These are phyloP conservation scores for Blastobotrys terrestris DNA, from an alignment of 805 yeast genomes.

Conservation along the genomic window DNA sequence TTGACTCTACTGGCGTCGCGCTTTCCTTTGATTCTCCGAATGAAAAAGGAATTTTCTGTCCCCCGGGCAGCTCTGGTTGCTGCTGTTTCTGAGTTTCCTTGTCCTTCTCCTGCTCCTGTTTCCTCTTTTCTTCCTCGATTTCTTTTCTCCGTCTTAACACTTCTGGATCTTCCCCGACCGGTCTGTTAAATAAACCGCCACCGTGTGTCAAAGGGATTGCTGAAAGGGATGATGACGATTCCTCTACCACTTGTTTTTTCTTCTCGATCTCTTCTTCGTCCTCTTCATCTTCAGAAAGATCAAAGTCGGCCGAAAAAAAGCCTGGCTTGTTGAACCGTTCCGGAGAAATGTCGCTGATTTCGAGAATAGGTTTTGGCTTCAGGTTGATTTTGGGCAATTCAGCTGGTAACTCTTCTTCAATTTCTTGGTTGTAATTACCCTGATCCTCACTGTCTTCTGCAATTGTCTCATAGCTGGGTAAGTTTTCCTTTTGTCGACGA, in stretches of 20 bases:
- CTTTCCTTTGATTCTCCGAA: conserved; percentile 6
- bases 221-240: background rate
- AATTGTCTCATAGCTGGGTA: background rate
- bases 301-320: conserved; percentile 30
- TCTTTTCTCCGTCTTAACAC: conserved; percentile 13
- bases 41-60: background rate
- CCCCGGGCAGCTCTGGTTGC: background rate
- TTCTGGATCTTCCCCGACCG: conserved; percentile 13
- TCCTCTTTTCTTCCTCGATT: conserved; percentile 1
- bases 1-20: background rate
- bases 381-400: conserved; percentile 12
- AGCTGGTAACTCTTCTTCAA: background rate
- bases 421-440: background rate
- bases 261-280: conserved; percentile 9
- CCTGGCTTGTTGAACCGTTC: conserved; percentile 30
- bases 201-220: background rate
- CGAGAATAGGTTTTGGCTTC: conserved; percentile 15
- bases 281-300: conserved; percentile 27
- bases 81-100: conserved; percentile 1
- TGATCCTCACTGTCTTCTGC: background rate
- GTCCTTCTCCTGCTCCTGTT: background rate
- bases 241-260: background rate
- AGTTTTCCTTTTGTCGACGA: background rate
- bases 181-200: background rate
- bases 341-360: conserved; percentile 21